A percentile compares a stretch with the other conserved stretches of the same genome.
phyloP scores from a whole-genome alignment of 2,329 filamentous ascomycete species.

The Penicillium sp. region DNA sequence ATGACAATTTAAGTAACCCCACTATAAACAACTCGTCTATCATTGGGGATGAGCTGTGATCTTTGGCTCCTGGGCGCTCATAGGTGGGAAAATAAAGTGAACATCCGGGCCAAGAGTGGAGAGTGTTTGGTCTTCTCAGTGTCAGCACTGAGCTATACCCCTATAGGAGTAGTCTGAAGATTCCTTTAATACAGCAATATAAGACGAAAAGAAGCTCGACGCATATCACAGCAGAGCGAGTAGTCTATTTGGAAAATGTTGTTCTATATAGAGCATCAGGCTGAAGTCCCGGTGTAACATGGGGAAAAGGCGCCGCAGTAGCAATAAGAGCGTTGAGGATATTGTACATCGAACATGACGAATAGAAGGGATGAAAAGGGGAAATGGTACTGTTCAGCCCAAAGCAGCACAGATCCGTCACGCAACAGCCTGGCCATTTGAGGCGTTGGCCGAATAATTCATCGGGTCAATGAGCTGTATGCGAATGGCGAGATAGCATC shows the following conservation, averaged over 20 bases:
- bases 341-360: conserved; percentile 1
- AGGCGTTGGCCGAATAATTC: neutral
- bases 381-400: neutral
- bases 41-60: neutral
- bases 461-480: neutral
- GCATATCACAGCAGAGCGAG: neutral
- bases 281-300: neutral
- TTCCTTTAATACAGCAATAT: neutral
- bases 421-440: neutral
- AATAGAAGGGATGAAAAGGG: neutral
- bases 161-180: neutral
- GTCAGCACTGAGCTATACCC: neutral
- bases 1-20: neutral
- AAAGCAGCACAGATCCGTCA: neutral
- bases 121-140: neutral
- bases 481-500: neutral
- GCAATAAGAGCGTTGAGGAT: neutral
- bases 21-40: neutral
- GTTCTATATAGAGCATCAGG: neutral
- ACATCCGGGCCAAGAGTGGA: neutral
- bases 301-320: neutral
- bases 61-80: neutral
- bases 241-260: neutral
- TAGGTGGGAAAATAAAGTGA: conserved; percentile 17
- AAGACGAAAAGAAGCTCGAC: neutral